These are phyloP conservation scores for Cornus suecica DNA, from an alignment of 148 eudicot species.

Conservation along the genomic window DNA sequence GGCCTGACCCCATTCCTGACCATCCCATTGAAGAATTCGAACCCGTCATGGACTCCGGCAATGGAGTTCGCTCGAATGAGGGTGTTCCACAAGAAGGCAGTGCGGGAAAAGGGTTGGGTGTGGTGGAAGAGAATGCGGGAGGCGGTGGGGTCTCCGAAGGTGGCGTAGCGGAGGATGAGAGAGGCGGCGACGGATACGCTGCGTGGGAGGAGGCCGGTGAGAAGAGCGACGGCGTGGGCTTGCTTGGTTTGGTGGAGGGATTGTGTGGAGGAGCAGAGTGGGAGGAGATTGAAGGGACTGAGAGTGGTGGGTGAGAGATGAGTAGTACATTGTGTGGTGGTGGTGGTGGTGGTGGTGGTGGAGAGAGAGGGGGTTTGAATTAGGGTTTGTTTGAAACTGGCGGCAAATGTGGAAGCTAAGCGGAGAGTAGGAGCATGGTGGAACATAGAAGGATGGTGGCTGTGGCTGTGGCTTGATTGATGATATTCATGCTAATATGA, in stretches of 20 bases:
- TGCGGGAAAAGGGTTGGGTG: slow-evolving; percentile 27
- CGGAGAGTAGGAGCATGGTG: neutral
- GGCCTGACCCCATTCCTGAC: slow-evolving; percentile 38
- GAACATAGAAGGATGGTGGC: neutral
- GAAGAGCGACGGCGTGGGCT: slow-evolving; percentile 48
- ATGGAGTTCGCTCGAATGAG: slow-evolving; percentile 45
- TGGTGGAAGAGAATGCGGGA: slow-evolving; percentile 34
- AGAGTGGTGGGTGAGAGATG: neutral
- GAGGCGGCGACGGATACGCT: slow-evolving; percentile 58
- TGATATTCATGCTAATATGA: too few species aligned
- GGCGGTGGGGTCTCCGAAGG: slow-evolving; percentile 19
- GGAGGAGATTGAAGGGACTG: slow-evolving; percentile 28
- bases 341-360: neutral
- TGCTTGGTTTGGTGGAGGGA: slow-evolving; percentile 52
- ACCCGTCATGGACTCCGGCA: slow-evolving; percentile 25
- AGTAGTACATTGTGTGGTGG: neutral
- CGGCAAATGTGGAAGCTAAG: neutral
- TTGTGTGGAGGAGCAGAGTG: slow-evolving; percentile 33
- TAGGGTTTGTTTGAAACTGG: neutral
- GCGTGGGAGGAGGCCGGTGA: slow-evolving; percentile 44
- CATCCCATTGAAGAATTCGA: slow-evolving; percentile 42
- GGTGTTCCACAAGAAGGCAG: slow-evolving; percentile 68
- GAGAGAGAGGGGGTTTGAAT: neutral
- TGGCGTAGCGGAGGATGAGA: slow-evolving; percentile 51
- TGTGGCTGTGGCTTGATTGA: too few species aligned